phyloP scores from a whole-genome alignment of 192 early-diverging fungal genomes.

The Funneliformis geosporum region DNA sequence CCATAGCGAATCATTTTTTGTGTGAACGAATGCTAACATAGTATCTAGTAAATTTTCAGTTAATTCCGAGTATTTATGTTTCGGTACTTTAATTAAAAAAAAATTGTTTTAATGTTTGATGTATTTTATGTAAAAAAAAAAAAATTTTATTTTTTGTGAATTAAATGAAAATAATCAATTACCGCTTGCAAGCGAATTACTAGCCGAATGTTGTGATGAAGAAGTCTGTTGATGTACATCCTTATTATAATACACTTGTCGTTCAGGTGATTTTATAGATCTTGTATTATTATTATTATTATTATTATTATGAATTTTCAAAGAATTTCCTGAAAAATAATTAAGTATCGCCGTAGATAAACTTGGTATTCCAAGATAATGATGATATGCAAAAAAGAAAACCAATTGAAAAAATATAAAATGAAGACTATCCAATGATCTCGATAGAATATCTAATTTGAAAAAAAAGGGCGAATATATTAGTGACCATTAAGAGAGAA shows the following conservation, averaged over 20 bases:
- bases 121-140: no score
- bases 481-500: not conserved
- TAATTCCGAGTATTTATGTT: constrained; percentile 31
- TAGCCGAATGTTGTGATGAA: not conserved
- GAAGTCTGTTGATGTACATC: not conserved
- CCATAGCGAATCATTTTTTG: constrained; percentile 35
- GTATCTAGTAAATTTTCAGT: constrained; percentile 38
- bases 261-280: not conserved
- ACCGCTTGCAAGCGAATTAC: not conserved
- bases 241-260: no score
- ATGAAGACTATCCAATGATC: constrained; percentile 39
- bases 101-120: no score
- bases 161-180: no score
- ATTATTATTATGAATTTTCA: constrained; percentile 21
- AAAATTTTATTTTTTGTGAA: not conserved
- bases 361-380: constrained; percentile 37
- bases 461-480: not conserved
- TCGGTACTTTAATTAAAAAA: not conserved
- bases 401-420: constrained; percentile 45
- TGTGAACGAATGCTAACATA: constrained; percentile 36
- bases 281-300: constrained; percentile 10
- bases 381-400: constrained; percentile 42
- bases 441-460: constrained; percentile 35
- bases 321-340: constrained; percentile 28
- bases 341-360: constrained; percentile 36